A percentile compares a stretch with the other conserved stretches of the same genome.
Conservation (phyloP, 768 basidiomycete genomes). For the Phanerodontia chrysosporium region DNA sequence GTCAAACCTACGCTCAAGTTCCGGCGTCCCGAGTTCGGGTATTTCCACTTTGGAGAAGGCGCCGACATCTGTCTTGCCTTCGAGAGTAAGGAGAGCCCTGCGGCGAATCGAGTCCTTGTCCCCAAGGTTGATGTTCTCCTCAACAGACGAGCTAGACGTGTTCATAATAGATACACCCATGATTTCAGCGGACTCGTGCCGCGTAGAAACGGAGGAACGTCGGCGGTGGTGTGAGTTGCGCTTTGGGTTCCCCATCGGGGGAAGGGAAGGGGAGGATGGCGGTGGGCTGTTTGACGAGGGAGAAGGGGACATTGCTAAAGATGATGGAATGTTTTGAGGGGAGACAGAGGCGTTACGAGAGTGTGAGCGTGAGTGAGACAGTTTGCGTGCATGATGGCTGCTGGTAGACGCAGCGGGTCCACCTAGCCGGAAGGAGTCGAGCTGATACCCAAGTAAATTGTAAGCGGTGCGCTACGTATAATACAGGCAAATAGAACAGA, state of each 20-base stretch:
- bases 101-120: conserved; percentile 79
- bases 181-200: conserved; percentile 84
- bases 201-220: conserved; percentile 84
- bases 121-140: conserved; percentile 64
- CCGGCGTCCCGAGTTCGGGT: conserved; percentile 65
- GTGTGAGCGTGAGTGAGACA: conserved; percentile 62
- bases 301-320: conserved; percentile 20
- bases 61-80: conserved; percentile 69
- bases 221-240: conserved; percentile 82
- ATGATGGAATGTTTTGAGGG: conserved; percentile 28
- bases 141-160: conserved; percentile 46
- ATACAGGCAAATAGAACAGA: conserved; percentile 15
- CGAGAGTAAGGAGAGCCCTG: conserved; percentile 80
- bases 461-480: not conserved
- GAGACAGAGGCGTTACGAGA: conserved; percentile 61
- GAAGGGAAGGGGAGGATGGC: conserved; percentile 32
- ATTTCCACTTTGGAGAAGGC: conserved; percentile 78
- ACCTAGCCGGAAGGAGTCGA: conserved; percentile 73
- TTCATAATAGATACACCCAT: conserved; percentile 79
- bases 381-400: conserved; percentile 34
- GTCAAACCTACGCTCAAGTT: conserved; percentile 53
- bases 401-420: conserved; percentile 26
- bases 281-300: conserved; percentile 29
- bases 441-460: conserved; percentile 33
- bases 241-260: conserved; percentile 34